Evolutionary conservation across 2,329 filamentous ascomycete species (phyloP).

Genomic region (Sarocladium oryzae): DNA sequence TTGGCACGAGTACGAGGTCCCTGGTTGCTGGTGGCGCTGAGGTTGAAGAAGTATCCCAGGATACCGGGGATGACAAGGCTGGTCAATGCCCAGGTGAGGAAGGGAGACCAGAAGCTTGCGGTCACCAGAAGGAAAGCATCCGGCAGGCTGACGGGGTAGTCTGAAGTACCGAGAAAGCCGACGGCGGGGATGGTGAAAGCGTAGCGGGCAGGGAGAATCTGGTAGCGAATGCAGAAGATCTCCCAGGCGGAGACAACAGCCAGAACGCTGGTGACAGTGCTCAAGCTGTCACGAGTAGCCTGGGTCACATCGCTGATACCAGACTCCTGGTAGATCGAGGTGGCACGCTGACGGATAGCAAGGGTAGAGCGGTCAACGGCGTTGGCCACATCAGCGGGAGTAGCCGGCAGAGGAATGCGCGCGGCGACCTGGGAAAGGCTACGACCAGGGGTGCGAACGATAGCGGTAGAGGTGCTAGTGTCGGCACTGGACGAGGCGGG

Average conservation of each 20-base stretch:
- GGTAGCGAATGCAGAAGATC: conserved; percentile 59
- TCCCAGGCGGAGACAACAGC: conserved; percentile 63
- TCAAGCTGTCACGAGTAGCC: conserved; percentile 61
- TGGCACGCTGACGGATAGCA: conserved; percentile 59
- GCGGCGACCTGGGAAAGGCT: conserved; percentile 45
- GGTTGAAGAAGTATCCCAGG: conserved; percentile 84
- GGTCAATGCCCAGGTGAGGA: conserved; percentile 69
- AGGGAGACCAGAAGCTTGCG: conserved; percentile 75
- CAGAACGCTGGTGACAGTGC: conserved; percentile 67
- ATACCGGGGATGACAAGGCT: conserved; percentile 63
- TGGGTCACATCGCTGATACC: conserved; percentile 61
- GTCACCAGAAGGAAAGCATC: conserved; percentile 77
- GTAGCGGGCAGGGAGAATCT: conserved; percentile 65
- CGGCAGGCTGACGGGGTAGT: conserved; percentile 61
- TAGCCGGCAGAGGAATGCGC: conserved; percentile 69
- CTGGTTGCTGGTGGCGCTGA: conserved; percentile 50
- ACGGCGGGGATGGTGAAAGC: conserved; percentile 66
- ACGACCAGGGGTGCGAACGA: conserved; percentile 44
- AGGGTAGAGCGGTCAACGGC: conserved; percentile 67
- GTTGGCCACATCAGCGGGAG: conserved; percentile 70
- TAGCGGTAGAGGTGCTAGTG: conserved; percentile 34
- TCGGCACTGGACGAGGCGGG: conserved; percentile 16
- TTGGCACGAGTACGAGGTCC: conserved; percentile 36
- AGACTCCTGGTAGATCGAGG: conserved; percentile 56
- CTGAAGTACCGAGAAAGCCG: conserved; percentile 44